Evolutionary conservation across 2,329 filamentous ascomycete species (phyloP).

Genomic region (Eutypa lata): DNA sequence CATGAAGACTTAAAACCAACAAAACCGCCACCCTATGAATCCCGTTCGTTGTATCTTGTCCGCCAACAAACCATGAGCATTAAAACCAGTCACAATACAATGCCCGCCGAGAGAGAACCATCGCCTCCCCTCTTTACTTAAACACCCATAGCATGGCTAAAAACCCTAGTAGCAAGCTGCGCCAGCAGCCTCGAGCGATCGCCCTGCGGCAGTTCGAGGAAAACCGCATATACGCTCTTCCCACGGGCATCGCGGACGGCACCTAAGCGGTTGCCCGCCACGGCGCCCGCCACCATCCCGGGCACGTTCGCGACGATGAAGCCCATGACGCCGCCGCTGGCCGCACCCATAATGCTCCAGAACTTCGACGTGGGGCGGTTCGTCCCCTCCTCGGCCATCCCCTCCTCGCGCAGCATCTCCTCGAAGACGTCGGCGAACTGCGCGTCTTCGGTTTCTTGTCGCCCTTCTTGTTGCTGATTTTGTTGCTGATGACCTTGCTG

Average conservation of each 20-base stretch:
- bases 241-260: constrained; percentile 85
- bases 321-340: constrained; percentile 85
- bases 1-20: too few species aligned
- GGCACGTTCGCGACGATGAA: constrained; percentile 95
- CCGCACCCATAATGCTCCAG: constrained; percentile 81
- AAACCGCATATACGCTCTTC: constrained; percentile 93
- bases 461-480: constrained; percentile 33
- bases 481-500: constrained; percentile 23
- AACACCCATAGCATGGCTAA: constrained; percentile 70
- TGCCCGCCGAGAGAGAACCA: too few species aligned
- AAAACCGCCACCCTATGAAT: not conserved
- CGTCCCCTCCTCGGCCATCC: constrained; percentile 70
- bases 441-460: constrained; percentile 61
- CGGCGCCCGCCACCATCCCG: constrained; percentile 82
- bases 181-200: constrained; percentile 79
- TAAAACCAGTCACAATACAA: too few species aligned
- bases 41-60: too few species aligned
- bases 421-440: constrained; percentile 90
- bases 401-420: constrained; percentile 84
- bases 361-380: constrained; percentile 67
- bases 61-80: too few species aligned
- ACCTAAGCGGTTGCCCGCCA: constrained; percentile 89
- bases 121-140: too few species aligned
- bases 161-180: constrained; percentile 82
- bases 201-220: constrained; percentile 77